Evolutionary conservation across 768 basidiomycete genomes (phyloP).

Genomic region (Lactarius akahatsu): DNA sequence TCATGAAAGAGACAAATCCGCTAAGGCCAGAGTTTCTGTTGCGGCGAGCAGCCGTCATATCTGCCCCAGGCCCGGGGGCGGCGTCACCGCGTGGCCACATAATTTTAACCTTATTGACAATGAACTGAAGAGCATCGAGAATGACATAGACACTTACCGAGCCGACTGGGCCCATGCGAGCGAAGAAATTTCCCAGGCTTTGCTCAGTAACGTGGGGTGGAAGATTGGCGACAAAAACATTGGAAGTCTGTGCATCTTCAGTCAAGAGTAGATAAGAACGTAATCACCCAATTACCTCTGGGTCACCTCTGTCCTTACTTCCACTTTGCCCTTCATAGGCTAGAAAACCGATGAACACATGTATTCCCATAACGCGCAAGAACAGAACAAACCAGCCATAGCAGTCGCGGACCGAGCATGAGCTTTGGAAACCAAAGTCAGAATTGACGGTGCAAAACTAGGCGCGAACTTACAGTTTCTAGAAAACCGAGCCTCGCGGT

Average conservation of each 20-base stretch:
- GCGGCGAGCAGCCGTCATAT: slow-evolving; percentile 71
- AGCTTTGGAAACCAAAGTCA: slow-evolving; percentile 36
- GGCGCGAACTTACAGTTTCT: slow-evolving; percentile 51
- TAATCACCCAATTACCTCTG: slow-evolving; percentile 53
- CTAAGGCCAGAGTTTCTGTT: slow-evolving; percentile 76
- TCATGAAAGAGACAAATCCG: slow-evolving; percentile 98
- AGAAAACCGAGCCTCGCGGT: slow-evolving; percentile 81
- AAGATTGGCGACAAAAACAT: slow-evolving; percentile 93
- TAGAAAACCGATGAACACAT: slow-evolving; percentile 29
- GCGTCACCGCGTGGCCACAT: slow-evolving; percentile 97
- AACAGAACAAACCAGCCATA: slow-evolving; percentile 65
- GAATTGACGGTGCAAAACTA: slow-evolving; percentile 1
- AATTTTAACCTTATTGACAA: slow-evolving; percentile 70
- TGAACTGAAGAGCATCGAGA: slow-evolving; percentile 13
- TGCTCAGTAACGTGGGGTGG: slow-evolving; percentile 86
- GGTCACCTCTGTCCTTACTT: slow-evolving; percentile 86
- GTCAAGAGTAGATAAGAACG: slow-evolving; percentile 4
- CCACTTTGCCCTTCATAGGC: slow-evolving; percentile 92
- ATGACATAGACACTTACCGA: slow-evolving; percentile 53
- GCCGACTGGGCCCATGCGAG: slow-evolving; percentile 87
- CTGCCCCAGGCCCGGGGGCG: slow-evolving; percentile 63
- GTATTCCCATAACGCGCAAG: background rate
- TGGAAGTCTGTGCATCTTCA: slow-evolving; percentile 68
- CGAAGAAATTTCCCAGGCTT: slow-evolving; percentile 86
- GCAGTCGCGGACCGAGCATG: slow-evolving; percentile 83